phyloP scores from a whole-genome alignment of 495 filamentous ascomycete genomes.

The Neurospora sp. region DNA sequence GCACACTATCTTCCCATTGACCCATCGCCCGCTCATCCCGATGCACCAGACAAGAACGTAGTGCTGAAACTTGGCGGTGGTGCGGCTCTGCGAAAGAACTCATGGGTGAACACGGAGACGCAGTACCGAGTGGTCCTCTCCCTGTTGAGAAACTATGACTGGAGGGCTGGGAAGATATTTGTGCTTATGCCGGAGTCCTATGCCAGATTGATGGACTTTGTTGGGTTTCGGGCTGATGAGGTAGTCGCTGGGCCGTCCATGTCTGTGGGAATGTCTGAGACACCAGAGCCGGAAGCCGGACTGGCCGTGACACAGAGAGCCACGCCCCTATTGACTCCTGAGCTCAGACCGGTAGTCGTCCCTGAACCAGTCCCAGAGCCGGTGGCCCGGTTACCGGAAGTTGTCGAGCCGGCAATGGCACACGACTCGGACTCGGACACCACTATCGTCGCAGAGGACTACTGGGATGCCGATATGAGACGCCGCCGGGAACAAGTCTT shows the following conservation, averaged over 20 bases:
- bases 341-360: neutral
- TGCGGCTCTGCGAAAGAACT: neutral
- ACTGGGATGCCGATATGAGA: neutral
- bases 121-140: neutral
- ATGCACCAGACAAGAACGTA: neutral
- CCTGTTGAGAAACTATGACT: neutral
- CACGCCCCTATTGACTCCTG: neutral
- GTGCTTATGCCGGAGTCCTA: neutral
- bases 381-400: neutral
- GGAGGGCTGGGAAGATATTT: neutral
- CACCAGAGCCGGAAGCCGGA: neutral
- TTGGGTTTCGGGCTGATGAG: neutral
- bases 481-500: neutral
- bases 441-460: neutral
- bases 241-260: neutral
- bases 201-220: neutral
- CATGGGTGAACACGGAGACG: neutral
- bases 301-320: neutral
- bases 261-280: neutral
- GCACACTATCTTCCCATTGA: neutral
- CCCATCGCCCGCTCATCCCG: neutral
- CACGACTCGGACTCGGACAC: neutral
- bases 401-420: neutral
- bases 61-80: neutral
- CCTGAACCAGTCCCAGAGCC: neutral